Base-by-base conservation (phyloP, 352 stramenopile genomes). In the Phytopythium montanum region DNA sequence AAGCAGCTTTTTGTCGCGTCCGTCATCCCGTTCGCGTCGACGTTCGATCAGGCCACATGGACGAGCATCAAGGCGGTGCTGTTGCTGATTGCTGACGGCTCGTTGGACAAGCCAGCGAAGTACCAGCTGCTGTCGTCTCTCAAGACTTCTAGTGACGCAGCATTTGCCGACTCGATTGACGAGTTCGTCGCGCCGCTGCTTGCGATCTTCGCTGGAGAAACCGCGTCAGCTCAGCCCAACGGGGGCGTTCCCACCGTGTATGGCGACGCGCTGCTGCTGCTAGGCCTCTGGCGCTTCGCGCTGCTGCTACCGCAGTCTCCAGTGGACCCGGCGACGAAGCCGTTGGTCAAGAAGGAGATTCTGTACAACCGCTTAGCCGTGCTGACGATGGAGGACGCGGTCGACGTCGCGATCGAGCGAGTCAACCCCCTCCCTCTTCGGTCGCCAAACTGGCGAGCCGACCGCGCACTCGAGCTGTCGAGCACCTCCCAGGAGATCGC, bases 291-390 rank as follows among this genome's bases (percentile, higher is more conserved):
- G 68, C 81, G 92, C 13, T 96, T 99, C 36, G 76, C 88, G 44
- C 72, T 99, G 49, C 68, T 98, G 44, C 62, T 97, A 23, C 97
- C 97, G 36, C 93, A 87, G 46, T 97, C 93, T 21, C 97, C 97
- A 3, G 87, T 99, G 21, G 97, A 99, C 65, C 97, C 97, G 28
- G 94, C 95, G 50, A 89, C 81, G 60, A 97, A 97, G 66, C 95
- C 96, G 23, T 66, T 96, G 2, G 87, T 98, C 21, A 98, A 99
- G 68, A 95, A 97, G 48, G 79, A 96, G 18, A 83, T 97, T 48
- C 69, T 99, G 25, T 72, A 98, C 61, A 86, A 84, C 56, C 87
- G 92, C 10, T 69, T 99, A 21, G 70, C 83, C 7, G 83, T 86
- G 69, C 52, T 80, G 1, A 87, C 85, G 5, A 69, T 94, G 34